These are phyloP conservation scores for Lasiosphaeria ovina DNA, from an alignment of 495 filamentous ascomycete species.

Conservation along the genomic window DNA sequence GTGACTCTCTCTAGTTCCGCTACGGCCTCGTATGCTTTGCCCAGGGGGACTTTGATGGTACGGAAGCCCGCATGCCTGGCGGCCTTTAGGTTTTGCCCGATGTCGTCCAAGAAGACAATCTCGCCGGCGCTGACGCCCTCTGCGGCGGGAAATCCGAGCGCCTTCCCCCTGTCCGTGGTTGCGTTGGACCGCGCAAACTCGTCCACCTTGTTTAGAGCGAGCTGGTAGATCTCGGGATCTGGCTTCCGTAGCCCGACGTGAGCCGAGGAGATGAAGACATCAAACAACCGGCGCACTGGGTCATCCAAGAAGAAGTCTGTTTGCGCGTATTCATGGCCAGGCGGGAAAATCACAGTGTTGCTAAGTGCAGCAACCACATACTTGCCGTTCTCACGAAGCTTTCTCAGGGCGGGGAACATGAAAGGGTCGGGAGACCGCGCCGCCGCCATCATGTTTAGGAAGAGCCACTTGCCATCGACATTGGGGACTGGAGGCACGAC, in stretches of 20 bases:
- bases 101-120: constrained; percentile 90
- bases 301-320: constrained; percentile 35
- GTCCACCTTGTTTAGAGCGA: constrained; percentile 64
- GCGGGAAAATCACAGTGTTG: constrained; percentile 83
- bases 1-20: constrained; percentile 52
- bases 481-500: constrained; percentile 59
- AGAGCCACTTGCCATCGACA: constrained; percentile 77
- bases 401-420: constrained; percentile 81
- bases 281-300: constrained; percentile 62
- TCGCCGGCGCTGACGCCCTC: constrained; percentile 61
- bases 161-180: constrained; percentile 30
- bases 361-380: constrained; percentile 79
- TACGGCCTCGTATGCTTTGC: constrained; percentile 71
- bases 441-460: constrained; percentile 88
- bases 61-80: constrained; percentile 72
- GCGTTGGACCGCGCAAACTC: constrained; percentile 52
- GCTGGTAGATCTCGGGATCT: constrained; percentile 73
- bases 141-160: constrained; percentile 41
- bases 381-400: constrained; percentile 57
- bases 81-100: constrained; percentile 86
- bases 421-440: constrained; percentile 72
- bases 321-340: constrained; percentile 55
- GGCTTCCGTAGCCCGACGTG: constrained; percentile 90
- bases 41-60: constrained; percentile 81
- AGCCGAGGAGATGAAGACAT: constrained; percentile 79